Evolutionary conservation across 441 rosid genomes (phyloP).

Genomic region (Syzygium syzygioides): DNA sequence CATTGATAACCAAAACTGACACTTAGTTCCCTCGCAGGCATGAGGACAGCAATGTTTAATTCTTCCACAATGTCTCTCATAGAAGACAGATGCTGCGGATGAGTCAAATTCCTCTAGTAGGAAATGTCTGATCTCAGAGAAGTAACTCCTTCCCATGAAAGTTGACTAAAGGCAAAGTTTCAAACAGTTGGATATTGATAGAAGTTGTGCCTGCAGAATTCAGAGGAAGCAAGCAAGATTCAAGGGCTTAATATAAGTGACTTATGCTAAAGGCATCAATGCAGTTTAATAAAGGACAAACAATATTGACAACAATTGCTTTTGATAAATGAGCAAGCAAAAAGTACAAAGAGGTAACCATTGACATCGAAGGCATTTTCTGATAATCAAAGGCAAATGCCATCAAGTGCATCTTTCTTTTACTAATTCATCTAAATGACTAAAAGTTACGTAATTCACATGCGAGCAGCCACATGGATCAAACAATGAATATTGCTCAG

Average conservation of each 20-base stretch:
- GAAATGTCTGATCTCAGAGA: background rate
- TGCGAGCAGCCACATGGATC: background rate
- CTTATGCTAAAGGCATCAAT: background rate
- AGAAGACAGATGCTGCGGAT: background rate
- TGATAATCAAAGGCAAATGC: background rate
- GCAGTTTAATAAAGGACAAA: background rate
- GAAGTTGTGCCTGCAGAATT: conserved; percentile 12
- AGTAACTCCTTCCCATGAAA: background rate
- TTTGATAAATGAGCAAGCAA: background rate
- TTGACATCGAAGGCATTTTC: background rate
- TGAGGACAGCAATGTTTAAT: background rate
- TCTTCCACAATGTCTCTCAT: background rate
- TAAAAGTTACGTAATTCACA: background rate
- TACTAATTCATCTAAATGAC: background rate
- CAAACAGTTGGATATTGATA: conserved; percentile 10
- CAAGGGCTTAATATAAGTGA: background rate
- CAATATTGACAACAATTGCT: background rate
- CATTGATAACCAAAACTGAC: conserved; percentile 15
- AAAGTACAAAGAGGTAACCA: background rate
- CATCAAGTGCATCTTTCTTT: background rate
- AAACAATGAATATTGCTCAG: background rate
- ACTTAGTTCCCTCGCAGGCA: conserved; percentile 4
- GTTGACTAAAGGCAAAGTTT: conserved; percentile 13
- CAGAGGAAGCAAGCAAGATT: background rate
- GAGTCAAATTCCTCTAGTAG: background rate